Evolutionary conservation across 306 rosid genomes (phyloP), one percentile per base, ranked within the genome.

Genomic region (Acacia melanoxylon): DNA sequence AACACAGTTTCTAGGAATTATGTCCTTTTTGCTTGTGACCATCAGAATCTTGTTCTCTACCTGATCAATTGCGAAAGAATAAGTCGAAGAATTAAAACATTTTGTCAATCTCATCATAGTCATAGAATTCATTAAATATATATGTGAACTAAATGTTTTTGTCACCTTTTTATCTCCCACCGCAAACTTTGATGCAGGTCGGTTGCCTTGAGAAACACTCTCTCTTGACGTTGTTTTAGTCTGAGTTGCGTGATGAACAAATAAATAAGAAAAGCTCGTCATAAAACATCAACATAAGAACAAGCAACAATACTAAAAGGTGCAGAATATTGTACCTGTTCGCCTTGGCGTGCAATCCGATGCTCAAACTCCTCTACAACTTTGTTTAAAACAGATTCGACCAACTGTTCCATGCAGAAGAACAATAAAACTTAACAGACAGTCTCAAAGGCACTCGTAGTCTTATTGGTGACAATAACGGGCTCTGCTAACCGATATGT

Each of bases 291-390:
- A 83, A 83, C 61, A 51, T 29, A 45, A 68, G 63, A 66, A 58
- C 69, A 40, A 61, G 41, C 4, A 40, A 16, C 77, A 67, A 24
- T 56, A 27, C 78, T 68, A 35, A 61, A 42, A 56, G 67, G 79
- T 8, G 49, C 72, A 79, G 80, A 74, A 56, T 59, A 76, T 48
- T 77, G 13, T 86, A 94, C 98, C 94, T 48, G 86, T 77, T 90
- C 93, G 83, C 76, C 76, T 82, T 88, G 97, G 87, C 88, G 82
- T 7, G 90, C 80, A 76, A 90, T 81, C 48, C 98, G 93, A 69
- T 85, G 89, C 88, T 95, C 98, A 78, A 93, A 92, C 86, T 95
- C 94, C 91, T 93, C 98, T 80, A 88, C 91, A 19, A 95, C 93
- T 90, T 93, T 93, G 78, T 85, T 91, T 76, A 95, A 78, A 76